A percentile compares a stretch with the other conserved stretches of the same genome.
These are phyloP conservation scores for Aurinia saxatilis DNA, from an alignment of 345 rosid species.

Conservation along the genomic window DNA sequence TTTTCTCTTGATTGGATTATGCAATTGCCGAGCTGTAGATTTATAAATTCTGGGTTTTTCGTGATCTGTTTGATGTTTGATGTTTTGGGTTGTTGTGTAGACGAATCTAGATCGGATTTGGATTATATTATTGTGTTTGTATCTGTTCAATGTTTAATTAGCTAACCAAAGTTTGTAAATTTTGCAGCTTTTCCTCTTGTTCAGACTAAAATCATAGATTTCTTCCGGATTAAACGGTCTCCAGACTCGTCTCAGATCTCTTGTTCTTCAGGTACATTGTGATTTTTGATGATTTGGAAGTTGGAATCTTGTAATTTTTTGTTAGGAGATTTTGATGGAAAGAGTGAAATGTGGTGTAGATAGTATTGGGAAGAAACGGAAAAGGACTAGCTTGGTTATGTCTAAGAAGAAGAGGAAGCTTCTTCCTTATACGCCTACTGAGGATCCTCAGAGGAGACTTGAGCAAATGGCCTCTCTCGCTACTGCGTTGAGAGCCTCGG, in stretches of 20 bases:
- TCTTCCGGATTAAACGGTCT: constrained; percentile 65
- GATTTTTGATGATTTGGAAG: not conserved
- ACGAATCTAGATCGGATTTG: not conserved
- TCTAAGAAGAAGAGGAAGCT: constrained; percentile 73
- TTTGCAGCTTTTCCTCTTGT: constrained; percentile 62
- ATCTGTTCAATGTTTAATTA: too few relatives aligned
- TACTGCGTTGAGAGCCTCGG: constrained; percentile 61
- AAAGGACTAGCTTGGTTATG: constrained; percentile 44
- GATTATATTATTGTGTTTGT: not conserved
- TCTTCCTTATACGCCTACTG: constrained; percentile 58
- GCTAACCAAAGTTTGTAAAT: not conserved
- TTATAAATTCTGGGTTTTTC: not conserved
- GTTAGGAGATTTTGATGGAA: not conserved
- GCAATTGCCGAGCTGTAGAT: not conserved
- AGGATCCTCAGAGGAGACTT: constrained; percentile 53
- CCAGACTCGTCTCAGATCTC: constrained; percentile 9
- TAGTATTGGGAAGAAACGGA: constrained; percentile 46
- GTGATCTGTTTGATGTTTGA: not conserved
- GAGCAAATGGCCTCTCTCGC: constrained; percentile 94
- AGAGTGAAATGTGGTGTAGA: constrained; percentile 27
- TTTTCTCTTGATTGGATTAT: not conserved
- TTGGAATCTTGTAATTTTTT: not conserved
- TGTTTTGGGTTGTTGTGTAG: not conserved
- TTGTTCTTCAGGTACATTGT: constrained; percentile 35
- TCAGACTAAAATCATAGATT: constrained; percentile 80